These are phyloP conservation scores for Aspergillus sojae DNA, from an alignment of 2,329 filamentous ascomycete species.

Conservation along the genomic window DNA sequence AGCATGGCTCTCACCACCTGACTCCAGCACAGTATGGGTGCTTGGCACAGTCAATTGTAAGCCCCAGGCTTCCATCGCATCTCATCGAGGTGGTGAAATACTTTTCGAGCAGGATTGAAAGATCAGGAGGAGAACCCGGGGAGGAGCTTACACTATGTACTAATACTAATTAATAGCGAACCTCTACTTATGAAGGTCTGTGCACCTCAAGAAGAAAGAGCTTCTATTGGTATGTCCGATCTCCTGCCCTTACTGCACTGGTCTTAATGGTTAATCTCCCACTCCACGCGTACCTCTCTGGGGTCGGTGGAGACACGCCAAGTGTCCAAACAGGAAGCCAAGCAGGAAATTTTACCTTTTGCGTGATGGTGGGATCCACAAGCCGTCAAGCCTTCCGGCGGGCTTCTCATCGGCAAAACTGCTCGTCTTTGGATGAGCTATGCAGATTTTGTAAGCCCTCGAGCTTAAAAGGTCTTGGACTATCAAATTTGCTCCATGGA, in stretches of 20 bases:
- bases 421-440: neutral
- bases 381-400: neutral
- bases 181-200: neutral
- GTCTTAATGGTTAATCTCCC: no score
- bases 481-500: neutral
- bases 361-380: neutral
- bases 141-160: neutral
- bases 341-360: neutral
- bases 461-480: neutral
- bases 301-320: neutral
- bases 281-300: no score
- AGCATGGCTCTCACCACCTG: neutral
- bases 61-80: neutral
- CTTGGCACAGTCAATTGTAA: neutral
- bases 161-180: neutral
- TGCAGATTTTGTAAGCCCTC: neutral
- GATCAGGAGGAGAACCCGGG: neutral
- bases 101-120: neutral
- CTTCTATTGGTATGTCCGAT: neutral
- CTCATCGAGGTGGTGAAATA: neutral
- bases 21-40: neutral
- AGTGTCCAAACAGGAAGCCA: slow-evolving; percentile 5
- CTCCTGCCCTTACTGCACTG: neutral
- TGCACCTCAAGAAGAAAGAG: neutral
- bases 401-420: neutral